Percentiles rank a stretch among this genome's conserved stretches.
These are phyloP conservation scores for Aristolochia californica DNA, from an alignment of 164 flowering plant species.

Conservation along the genomic window DNA sequence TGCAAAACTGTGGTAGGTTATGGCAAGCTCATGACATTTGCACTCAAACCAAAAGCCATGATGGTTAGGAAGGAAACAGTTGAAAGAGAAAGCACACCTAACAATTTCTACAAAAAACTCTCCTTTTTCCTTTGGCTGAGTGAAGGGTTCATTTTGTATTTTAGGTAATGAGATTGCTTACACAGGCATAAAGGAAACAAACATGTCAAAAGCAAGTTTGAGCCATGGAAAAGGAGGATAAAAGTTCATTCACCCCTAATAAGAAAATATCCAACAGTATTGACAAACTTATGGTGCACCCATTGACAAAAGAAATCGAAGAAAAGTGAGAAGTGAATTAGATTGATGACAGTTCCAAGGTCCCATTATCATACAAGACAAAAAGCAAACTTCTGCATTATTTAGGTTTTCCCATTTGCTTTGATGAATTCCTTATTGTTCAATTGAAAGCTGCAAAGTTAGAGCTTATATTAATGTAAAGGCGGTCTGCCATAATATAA, in stretches of 20 bases:
- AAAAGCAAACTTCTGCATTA: constrained; percentile 10
- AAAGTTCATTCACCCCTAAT: constrained; percentile 14
- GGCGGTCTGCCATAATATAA: constrained; percentile 31
- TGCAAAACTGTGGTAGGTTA: constrained; percentile 10
- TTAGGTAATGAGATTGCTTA: constrained; percentile 7
- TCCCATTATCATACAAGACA: constrained; percentile 17
- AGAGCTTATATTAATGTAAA: constrained; percentile 5
- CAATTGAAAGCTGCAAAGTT: constrained; percentile 4
- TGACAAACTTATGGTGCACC: constrained; percentile 2
- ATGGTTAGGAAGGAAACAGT: constrained; percentile 16
- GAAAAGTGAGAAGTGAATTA: constrained; percentile 12
- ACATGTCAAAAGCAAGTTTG: background rate
- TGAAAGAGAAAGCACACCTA: constrained; percentile 8
- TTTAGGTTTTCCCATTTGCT: background rate
- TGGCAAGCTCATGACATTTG: constrained; percentile 8
- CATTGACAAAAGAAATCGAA: constrained; percentile 15
- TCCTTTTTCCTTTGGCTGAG: constrained; percentile 5
- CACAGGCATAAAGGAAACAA: constrained; percentile 2
- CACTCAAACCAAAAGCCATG: constrained; percentile 18
- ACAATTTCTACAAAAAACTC: constrained; percentile 7
- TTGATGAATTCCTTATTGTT: constrained; percentile 10
- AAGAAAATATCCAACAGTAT: background rate
- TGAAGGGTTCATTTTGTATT: constrained; percentile 11
- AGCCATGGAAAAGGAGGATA: constrained; percentile 3
- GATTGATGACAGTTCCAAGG: constrained; percentile 10